A percentile compares a stretch with the other conserved stretches of the same genome.
These are phyloP conservation scores for Chrysoporthe cubensis DNA, from an alignment of 2,329 filamentous ascomycete genomes.

Conservation along the genomic window DNA sequence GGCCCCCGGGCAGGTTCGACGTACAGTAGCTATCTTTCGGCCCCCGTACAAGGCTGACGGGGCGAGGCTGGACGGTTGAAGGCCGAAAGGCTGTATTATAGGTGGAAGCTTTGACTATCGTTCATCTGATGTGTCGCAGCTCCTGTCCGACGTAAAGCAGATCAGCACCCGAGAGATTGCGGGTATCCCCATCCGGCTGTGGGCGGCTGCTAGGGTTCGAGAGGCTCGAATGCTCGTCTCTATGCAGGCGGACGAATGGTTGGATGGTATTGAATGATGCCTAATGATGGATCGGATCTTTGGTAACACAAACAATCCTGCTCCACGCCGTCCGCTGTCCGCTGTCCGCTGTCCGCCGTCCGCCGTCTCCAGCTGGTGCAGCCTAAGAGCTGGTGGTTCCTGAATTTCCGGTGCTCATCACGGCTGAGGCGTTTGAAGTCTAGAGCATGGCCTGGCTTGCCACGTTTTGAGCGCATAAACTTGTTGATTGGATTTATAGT, in stretches of 20 bases:
- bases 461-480: not conserved
- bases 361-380: not conserved
- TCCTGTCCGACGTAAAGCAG: too few species aligned
- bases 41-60: not conserved
- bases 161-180: not conserved
- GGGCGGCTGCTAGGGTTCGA: conserved; percentile 7
- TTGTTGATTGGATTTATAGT: not conserved
- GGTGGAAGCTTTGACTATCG: not conserved
- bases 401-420: conserved; percentile 15
- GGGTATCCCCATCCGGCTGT: conserved; percentile 3
- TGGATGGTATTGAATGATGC: conserved; percentile 25
- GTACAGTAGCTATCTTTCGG: too few species aligned
- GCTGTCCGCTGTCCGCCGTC: not conserved
- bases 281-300: not conserved
- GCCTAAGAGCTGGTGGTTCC: not conserved
- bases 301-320: conserved; percentile 3
- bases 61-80: not conserved
- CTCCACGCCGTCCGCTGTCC: not conserved
- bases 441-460: not conserved
- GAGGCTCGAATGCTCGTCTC: conserved; percentile 13
- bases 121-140: conserved; percentile 19
- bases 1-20: not conserved
- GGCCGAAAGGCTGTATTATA: not conserved
- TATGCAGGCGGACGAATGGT: conserved; percentile 32
- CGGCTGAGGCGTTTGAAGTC: not conserved